Base-by-base conservation (phyloP, 371 early-diverging fungal genomes). In the Smittium culicis region DNA sequence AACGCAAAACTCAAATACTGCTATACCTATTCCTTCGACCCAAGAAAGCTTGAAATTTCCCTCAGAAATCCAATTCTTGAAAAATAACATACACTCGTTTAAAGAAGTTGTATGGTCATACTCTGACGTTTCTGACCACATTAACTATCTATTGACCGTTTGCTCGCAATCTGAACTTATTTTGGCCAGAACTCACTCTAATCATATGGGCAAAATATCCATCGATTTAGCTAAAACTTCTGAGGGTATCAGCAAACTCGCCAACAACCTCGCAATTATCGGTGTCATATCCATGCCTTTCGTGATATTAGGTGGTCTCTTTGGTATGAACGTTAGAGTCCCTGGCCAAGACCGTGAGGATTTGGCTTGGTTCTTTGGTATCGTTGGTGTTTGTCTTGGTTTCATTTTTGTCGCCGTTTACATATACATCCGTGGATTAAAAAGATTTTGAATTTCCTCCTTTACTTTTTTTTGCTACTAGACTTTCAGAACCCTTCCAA, bases 151-250 rank as follows among this genome's bases (percentile, higher is more conserved):
- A 85, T 70, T 89, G 0, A 88, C 89, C 63, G 88, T 87, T n/a
- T 77, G 92, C 20, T 80, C 81, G 59, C 94, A 94, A 69, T 93
- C 88, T 68, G 95, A 96, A 72, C 88, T 89, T 72, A 90, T 94
- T 27, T 80, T 96, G 1, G 86, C 89, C 5, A 79, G 96, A 25
- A 85, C 93, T 0, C 98, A 97, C 75, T 85, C 90, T n/a, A 96
- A 94, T 70, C 95, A 97, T 71, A 77, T 97, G 67, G 96, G 96
- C 0, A 92, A 93, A 62, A 92, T 96, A 35, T 88, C 88, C 0
- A 88, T 97, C 63, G 96, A 93, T 70, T 86, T 96, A 73, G 96
- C 94, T 33, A 89, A 93, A 70, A 84, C 92, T n/a, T 89, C 90
- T 34, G 92, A 92, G 68, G 81, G 85, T 70, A 92, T 93, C 57